These are phyloP conservation scores for Colletotrichum filicis DNA, from an alignment of 2,329 filamentous ascomycete genomes.

Conservation along the genomic window DNA sequence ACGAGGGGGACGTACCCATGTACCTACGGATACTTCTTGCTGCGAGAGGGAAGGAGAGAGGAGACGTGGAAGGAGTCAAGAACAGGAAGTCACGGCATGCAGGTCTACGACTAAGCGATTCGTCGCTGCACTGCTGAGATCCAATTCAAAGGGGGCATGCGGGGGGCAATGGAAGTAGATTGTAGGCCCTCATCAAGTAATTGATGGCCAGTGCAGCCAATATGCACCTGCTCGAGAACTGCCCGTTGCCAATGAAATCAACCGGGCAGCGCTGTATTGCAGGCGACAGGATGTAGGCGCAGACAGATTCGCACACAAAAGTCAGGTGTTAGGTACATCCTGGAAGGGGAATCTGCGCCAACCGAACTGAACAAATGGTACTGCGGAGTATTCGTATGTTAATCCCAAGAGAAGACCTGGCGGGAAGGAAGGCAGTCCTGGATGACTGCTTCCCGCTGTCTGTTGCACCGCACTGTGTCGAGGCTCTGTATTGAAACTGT, in stretches of 20 bases:
- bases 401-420: neutral
- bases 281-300: neutral
- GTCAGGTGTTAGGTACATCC: too few species aligned
- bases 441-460: neutral
- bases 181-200: neutral
- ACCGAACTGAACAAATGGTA: neutral
- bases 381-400: neutral
- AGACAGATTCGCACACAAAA: neutral
- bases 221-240: neutral
- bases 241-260: constrained; percentile 21
- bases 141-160: neutral
- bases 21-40: neutral
- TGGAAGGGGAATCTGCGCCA: neutral
- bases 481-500: neutral
- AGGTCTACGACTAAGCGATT: neutral
- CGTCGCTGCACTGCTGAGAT: neutral
- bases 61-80: neutral
- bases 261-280: neutral
- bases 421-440: neutral
- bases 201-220: neutral
- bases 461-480: neutral
- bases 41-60: neutral
- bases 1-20: neutral
- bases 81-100: neutral
- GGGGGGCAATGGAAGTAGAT: neutral